Evolutionary conservation across 164 flowering plant species (phyloP), one percentile per base, ranked within the genome.

Genomic region (Berberis thunbergii): DNA sequence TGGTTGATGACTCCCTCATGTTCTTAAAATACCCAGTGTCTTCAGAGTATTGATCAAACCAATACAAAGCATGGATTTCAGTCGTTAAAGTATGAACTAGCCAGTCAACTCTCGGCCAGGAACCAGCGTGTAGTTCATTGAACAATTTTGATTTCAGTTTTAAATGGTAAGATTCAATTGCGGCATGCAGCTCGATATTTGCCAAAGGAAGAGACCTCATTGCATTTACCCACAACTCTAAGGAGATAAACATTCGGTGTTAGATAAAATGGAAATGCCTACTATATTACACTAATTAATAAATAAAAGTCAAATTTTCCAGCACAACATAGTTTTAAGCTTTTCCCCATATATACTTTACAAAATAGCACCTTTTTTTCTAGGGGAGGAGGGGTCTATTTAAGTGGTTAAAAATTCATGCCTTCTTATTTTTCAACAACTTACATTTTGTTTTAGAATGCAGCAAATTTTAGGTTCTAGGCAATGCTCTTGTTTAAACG

Each of bases 151-250:
- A 67, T 62, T 83, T 80, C 70, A 83, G 61, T 54, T 74, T 80
- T 49, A 73, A 49, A 65, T 83, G 83, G 72, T 83, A 83, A 41
- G 81, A 65, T 65, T 83, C 84, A 7, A 83, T 76, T 45, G 86
- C 80, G 62, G 81, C 83, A 73, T 61, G 62, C 6, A 67, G 64
- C 63, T 83, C 86, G 67, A 62, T 78, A 74, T 67, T 72, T 48
- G 84, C 75, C 43, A 79, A 64, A 1, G 84, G 83, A 60, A 77
- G 75, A 53, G 77, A 69, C 65, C 74, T 73, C 49, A 76, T 58
- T n/a, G 73, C 67, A 64, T 26, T 26, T 43, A 74, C 67, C 87
- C 83, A 80, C 64, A 67, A 56, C 57, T 79, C 87, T 83, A 70
- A 40, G 44, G 8, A 48, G 45, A 41, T 45, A 56, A 52, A 48